These are phyloP conservation scores for Lumnitzera racemosa DNA, from an alignment of 345 rosid species.

Conservation along the genomic window DNA sequence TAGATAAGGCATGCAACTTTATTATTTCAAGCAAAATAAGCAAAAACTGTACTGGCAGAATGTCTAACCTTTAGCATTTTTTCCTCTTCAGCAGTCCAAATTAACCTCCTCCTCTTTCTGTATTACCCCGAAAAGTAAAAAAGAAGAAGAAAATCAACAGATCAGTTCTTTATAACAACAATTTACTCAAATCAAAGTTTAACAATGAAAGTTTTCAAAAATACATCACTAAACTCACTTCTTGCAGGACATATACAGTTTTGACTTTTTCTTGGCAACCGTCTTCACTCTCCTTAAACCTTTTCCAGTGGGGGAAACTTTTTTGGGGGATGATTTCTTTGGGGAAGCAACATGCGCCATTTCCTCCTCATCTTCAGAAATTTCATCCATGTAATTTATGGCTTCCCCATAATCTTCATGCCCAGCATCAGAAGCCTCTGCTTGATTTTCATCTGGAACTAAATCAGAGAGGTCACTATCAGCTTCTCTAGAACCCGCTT, in stretches of 20 bases:
- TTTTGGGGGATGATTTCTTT: constrained; percentile 8
- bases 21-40: background rate
- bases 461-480: background rate
- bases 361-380: constrained; percentile 1
- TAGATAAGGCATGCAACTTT: background rate
- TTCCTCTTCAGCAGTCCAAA: constrained; percentile 11
- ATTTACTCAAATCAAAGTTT: background rate
- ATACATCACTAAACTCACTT: background rate
- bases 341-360: constrained; percentile 4
- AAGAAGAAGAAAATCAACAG: background rate
- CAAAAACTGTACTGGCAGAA: background rate
- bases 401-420: background rate
- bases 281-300: background rate
- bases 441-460: constrained; percentile 4
- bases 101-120: constrained; percentile 8
- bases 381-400: background rate
- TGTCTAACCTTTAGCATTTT: constrained; percentile 7
- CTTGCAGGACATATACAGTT: background rate
- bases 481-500: background rate
- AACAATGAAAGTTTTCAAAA: background rate
- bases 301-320: background rate
- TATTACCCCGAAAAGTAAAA: background rate
- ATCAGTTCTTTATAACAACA: background rate
- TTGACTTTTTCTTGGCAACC: background rate
- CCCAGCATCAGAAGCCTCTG: constrained; percentile 1